Base-by-base conservation (phyloP, 441 rosid genomes). In the Pelargonium myrrhifolium region DNA sequence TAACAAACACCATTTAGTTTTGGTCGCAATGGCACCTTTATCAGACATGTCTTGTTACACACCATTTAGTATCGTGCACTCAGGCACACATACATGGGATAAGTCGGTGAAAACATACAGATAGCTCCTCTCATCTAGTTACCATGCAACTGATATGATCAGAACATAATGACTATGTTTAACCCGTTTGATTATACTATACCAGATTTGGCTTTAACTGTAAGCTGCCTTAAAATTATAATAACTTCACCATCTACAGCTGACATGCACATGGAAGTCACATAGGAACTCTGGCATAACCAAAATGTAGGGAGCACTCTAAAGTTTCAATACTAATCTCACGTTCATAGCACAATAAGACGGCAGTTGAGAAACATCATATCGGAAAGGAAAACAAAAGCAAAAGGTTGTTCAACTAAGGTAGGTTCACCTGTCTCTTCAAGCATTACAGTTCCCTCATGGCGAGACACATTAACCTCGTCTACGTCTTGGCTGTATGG, bases 391-490 rank as follows among this genome's bases (percentile, higher is more conserved):
- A 28, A 21, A 62, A 58, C 20, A 70, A 24, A 65, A 53, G 39
- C 15, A 61, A 45, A 2, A 2, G 21, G 58, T 12, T 24, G 60
- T 39, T 37, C 11, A 53, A 47, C 8, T 3, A 28, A 51, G 55
- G 55, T 71, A 65, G 31, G 56, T 64, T 60, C 72, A 94, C 99
- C 96, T 79, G 84, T 79, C 72, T 69, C 85, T 75, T 85, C 92
- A 35, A 71, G 66, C 47, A 67, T 74, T n/a, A 61, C 40, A 58
- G 47, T 68, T 66, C 73, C 76, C 59, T 76, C 71, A 14, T 22
- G 71, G 39, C 37, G 82, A 64, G 61, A 45, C 66, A 81, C 63
- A 18, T 83, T 71, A 62, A 72, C 81, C 80, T 92, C 92, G 0
- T 53, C 79, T 26, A 78, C 73, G 70, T 84, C 87, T 69, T 81